These are phyloP conservation scores for Aquilaria sinensis DNA, from an alignment of 345 rosid genomes.

Conservation along the genomic window DNA sequence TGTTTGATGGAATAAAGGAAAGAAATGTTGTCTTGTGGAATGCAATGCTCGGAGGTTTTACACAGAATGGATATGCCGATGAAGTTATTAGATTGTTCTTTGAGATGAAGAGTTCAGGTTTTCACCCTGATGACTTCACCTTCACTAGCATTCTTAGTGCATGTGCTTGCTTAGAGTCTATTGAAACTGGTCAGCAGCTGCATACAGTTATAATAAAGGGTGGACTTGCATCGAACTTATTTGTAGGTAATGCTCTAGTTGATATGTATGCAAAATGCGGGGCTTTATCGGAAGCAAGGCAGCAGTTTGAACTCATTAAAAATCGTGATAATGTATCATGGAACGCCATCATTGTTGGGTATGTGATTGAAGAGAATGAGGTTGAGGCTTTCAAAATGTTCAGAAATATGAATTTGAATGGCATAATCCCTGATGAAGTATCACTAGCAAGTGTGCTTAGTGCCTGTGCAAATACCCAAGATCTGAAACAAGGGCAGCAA, in stretches of 20 bases:
- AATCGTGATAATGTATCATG: constrained; percentile 65
- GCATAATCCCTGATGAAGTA: constrained; percentile 66
- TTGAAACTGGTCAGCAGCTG: constrained; percentile 60
- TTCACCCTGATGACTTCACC: constrained; percentile 74
- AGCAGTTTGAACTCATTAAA: constrained; percentile 56
- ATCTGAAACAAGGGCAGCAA: constrained; percentile 56
- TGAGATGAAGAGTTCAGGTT: constrained; percentile 54
- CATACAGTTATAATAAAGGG: constrained; percentile 65
- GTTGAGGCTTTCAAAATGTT: constrained; percentile 68
- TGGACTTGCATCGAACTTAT: constrained; percentile 47
- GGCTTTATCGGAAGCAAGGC: constrained; percentile 58
- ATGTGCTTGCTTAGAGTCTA: constrained; percentile 56
- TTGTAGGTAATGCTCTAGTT: constrained; percentile 81
- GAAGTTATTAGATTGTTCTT: constrained; percentile 52
- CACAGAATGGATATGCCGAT: constrained; percentile 56
- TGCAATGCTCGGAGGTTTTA: constrained; percentile 74
- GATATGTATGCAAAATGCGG: constrained; percentile 95
- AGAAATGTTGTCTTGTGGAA: constrained; percentile 82
- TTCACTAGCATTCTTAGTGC: constrained; percentile 85
- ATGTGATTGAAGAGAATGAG: constrained; percentile 69
- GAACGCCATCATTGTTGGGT: constrained; percentile 92
- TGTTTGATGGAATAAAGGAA: constrained; percentile 62
- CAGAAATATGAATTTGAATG: constrained; percentile 42
- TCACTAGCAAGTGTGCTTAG: constrained; percentile 72
- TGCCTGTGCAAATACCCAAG: constrained; percentile 67